Evolutionary conservation across 805 yeast species (phyloP).

Genomic region (Saturnispora serradocipensis): DNA sequence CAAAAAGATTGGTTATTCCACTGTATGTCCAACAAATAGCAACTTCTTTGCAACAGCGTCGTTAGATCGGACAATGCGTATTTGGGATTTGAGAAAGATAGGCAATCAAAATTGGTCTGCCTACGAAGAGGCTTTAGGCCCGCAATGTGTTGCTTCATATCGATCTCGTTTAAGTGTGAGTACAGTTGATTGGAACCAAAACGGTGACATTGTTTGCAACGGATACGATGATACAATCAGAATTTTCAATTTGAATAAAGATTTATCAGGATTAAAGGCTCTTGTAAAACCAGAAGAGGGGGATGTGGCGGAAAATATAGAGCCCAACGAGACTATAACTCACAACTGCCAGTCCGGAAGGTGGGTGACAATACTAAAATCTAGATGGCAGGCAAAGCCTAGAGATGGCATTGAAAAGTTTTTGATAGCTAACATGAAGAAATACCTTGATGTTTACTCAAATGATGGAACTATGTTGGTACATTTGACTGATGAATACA

Average conservation of each 20-base stretch:
- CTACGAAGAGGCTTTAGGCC: slow-evolving; percentile 37
- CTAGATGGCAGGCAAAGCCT: slow-evolving; percentile 77
- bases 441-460: slow-evolving; percentile 74
- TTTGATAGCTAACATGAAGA: slow-evolving; percentile 88
- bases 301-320: slow-evolving; percentile 33
- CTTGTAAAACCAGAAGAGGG: slow-evolving; percentile 16
- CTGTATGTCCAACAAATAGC: slow-evolving; percentile 59
- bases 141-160: slow-evolving; percentile 51
- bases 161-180: slow-evolving; percentile 73
- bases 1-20: slow-evolving; percentile 87
- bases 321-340: slow-evolving; percentile 54
- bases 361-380: slow-evolving; percentile 89
- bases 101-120: slow-evolving; percentile 48
- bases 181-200: slow-evolving; percentile 71
- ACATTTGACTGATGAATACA: slow-evolving; percentile 46
- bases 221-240: slow-evolving; percentile 86
- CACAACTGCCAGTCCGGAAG: slow-evolving; percentile 97
- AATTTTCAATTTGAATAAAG: slow-evolving; percentile 46
- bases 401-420: slow-evolving; percentile 69
- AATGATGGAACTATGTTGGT: slow-evolving; percentile 71
- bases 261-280: slow-evolving; percentile 16
- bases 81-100: slow-evolving; percentile 76
- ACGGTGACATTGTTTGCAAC: slow-evolving; percentile 71
- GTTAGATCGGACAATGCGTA: slow-evolving; percentile 69
- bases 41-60: slow-evolving; percentile 80